These are phyloP conservation scores for Paramecium caudatum DNA, from an alignment of 73 alveolate species.

Conservation along the genomic window DNA sequence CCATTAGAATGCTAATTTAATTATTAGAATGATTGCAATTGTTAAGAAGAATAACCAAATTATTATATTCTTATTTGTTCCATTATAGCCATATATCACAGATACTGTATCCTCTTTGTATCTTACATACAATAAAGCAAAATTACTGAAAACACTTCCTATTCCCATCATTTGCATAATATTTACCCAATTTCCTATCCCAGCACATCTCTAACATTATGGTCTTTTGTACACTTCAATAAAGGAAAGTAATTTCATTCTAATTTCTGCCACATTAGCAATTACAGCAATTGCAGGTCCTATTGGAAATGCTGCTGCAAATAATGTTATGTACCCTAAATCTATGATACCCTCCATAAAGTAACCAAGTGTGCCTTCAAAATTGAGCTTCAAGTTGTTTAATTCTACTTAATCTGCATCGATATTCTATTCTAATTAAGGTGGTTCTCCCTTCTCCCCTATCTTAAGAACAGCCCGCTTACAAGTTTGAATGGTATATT, in stretches of 20 bases:
- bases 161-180: constrained; percentile 66
- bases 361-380: constrained; percentile 74
- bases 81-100: constrained; percentile 58
- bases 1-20: not conserved
- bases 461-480: constrained; percentile 56
- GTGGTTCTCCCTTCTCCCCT: constrained; percentile 40
- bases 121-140: constrained; percentile 47
- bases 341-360: constrained; percentile 84
- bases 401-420: constrained; percentile 74
- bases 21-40: not conserved
- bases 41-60: constrained; percentile 39
- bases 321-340: constrained; percentile 86
- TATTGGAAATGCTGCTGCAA: constrained; percentile 88
- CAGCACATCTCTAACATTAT: constrained; percentile 76
- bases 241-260: constrained; percentile 77
- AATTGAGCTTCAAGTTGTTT: constrained; percentile 57
- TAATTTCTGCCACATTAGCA: constrained; percentile 82
- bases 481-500: constrained; percentile 4
- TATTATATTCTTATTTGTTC: not conserved
- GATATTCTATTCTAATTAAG: constrained; percentile 42
- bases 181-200: constrained; percentile 73
- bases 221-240: constrained; percentile 76
- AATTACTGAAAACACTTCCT: constrained; percentile 60
- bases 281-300: constrained; percentile 83
- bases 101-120: not conserved